These are phyloP conservation scores for Cyclotella atomus DNA, from an alignment of 108 stramenopile genomes.

Conservation along the genomic window DNA sequence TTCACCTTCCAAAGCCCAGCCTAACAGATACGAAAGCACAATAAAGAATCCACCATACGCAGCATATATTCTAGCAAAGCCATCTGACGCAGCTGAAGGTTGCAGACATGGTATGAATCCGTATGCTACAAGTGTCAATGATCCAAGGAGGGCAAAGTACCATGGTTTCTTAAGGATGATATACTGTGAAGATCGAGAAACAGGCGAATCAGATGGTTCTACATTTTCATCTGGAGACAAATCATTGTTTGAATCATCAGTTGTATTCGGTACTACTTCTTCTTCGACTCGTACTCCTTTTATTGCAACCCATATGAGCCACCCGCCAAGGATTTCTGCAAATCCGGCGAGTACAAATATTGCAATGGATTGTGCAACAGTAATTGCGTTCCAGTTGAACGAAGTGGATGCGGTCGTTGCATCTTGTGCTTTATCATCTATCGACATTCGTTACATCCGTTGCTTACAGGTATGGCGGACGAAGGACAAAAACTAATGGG, in stretches of 20 bases:
- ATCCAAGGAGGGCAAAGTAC: conserved; percentile 79
- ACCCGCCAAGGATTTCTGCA: conserved; percentile 81
- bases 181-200: conserved; percentile 9
- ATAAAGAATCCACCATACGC: conserved; percentile 88
- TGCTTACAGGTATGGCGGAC: too few species aligned
- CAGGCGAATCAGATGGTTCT: not conserved
- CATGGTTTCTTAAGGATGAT: conserved; percentile 54
- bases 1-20: conserved; percentile 78
- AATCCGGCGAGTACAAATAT: conserved; percentile 71
- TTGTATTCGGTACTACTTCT: not conserved
- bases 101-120: conserved; percentile 80
- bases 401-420: not conserved
- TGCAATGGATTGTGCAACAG: conserved; percentile 58
- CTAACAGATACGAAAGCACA: conserved; percentile 70
- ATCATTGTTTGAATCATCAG: not conserved
- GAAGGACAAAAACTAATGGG: too few species aligned
- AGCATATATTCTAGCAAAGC: conserved; percentile 84
- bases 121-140: conserved; percentile 63
- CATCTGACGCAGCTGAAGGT: conserved; percentile 58
- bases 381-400: conserved; percentile 65
- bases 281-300: conserved; percentile 20
- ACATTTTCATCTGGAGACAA: not conserved
- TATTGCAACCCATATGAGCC: conserved; percentile 75
- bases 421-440: too few species aligned
- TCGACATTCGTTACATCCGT: too few species aligned